Base-by-base conservation (phyloP, 345 rosid species). In the Dipteronia sinensis region DNA sequence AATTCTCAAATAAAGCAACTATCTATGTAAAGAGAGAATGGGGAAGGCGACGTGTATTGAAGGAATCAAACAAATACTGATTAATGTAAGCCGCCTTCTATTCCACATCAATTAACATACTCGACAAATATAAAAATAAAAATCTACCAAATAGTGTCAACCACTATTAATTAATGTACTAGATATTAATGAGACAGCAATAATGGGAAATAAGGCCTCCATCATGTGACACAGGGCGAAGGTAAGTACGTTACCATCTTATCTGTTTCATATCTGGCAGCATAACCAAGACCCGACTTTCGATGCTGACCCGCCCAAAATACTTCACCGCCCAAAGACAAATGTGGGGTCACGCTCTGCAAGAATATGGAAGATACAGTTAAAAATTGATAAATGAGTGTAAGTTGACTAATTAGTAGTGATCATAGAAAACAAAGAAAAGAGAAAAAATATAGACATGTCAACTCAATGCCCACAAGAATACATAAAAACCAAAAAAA, bases 231-330 rank as follows among this genome's bases (percentile, higher is more conserved):
- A 22, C 23, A 75, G 20, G 27, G 46, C 3, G 40, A 34, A 56
- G 15, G n/a, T 23, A 59, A 27, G 20, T 40, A 56, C 69, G 75
- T 63, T 90, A 95, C 98, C 99, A 96, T 92, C 86, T 96, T 94
- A 68, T 96, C 98, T 6, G 90, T 92, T 80, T 88, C 98, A 73
- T 92, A 94, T 74, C 98, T 89, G 69, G 90, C 97, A 82, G 97
- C 99, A 83, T 94, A 96, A 76, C 99, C 98, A 78, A 92, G 70
- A 62, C 99, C 99, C 1, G 99, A 96, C 87, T 92, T 96, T 42
- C 95, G 87, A 82, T 92, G 99, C 78, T 88, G 97, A 86, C 99
- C 99, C 67, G 97, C 93, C 98, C 97, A 96, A 80, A 96, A 94
- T 74, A 88, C 88, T 87, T 96, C 99, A 78, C 97, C 97, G 65